These are phyloP conservation scores for Ceratonia siliqua DNA, from an alignment of 306 rosid species.

Conservation along the genomic window DNA sequence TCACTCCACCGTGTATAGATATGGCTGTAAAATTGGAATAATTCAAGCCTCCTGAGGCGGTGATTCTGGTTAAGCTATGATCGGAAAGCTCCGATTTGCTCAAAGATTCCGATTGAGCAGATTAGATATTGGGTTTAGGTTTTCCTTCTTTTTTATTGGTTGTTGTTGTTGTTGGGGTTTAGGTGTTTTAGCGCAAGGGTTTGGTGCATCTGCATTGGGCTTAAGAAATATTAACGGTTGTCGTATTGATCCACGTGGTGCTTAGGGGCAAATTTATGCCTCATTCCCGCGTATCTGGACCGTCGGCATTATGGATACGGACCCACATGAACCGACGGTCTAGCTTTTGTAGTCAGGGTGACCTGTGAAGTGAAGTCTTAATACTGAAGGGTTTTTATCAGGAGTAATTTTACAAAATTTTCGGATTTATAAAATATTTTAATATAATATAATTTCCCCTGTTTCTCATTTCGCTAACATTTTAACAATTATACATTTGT, in stretches of 20 bases:
- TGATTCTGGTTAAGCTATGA: not conserved
- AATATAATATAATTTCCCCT: too few species aligned
- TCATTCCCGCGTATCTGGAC: not conserved
- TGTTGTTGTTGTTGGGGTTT: slow-evolving; percentile 36
- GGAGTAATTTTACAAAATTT: too few species aligned
- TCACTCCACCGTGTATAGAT: not conserved
- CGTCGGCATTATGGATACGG: not conserved
- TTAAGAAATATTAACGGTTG: not conserved
- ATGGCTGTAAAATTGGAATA: not conserved
- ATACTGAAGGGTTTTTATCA: too few species aligned
- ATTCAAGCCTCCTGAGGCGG: not conserved
- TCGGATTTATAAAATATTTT: too few species aligned
- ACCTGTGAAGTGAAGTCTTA: not conserved
- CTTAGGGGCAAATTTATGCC: not conserved
- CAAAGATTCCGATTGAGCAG: slow-evolving; percentile 11
- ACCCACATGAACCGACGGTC: slow-evolving; percentile 20
- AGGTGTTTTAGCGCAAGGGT: slow-evolving; percentile 27
- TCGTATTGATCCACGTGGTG: not conserved
- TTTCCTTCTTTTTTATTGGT: too few species aligned
- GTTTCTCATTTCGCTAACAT: too few species aligned
- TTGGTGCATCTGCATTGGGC: not conserved
- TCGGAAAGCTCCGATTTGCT: slow-evolving; percentile 14
- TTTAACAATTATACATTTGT: too few species aligned
- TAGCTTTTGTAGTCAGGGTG: not conserved
- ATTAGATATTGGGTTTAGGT: not conserved